Percentiles rank a stretch among this genome's conserved stretches.
Evolutionary conservation across 225 moss, liverwort and hornwort species (phyloP).

Genomic region (Thuidium tamariscinum): DNA sequence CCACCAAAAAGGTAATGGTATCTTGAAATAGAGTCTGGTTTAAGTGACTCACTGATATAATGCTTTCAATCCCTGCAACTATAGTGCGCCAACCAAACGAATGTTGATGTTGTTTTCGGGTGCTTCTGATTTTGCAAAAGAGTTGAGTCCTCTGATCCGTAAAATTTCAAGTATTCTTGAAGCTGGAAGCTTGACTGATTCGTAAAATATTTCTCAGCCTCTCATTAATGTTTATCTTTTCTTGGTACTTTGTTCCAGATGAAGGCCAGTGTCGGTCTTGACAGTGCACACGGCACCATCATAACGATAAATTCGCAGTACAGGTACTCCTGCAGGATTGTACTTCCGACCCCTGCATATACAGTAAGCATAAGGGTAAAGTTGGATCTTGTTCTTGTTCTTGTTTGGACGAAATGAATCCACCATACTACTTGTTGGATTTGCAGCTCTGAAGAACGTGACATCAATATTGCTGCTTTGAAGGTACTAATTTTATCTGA

Average conservation of each 20-base stretch:
- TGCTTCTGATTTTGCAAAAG: background rate
- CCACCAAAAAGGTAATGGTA: slow-evolving; percentile 65
- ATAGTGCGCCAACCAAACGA: background rate
- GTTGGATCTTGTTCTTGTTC: background rate
- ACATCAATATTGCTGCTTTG: slow-evolving; percentile 42
- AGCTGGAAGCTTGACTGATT: background rate
- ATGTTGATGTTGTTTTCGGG: background rate
- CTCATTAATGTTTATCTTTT: background rate
- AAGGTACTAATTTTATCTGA: slow-evolving; percentile 37
- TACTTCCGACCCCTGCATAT: background rate
- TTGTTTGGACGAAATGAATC: background rate
- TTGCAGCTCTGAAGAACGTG: slow-evolving; percentile 74
- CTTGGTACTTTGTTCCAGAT: slow-evolving; percentile 34
- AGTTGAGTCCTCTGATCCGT: background rate
- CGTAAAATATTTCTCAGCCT: background rate
- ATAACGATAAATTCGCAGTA: slow-evolving; percentile 45
- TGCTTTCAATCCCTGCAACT: background rate
- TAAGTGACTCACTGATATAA: background rate
- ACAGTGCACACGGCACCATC: slow-evolving; percentile 48
- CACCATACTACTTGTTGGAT: slow-evolving; percentile 7
- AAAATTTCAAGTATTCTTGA: background rate
- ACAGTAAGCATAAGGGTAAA: background rate
- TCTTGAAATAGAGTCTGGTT: background rate
- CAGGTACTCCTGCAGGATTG: slow-evolving; percentile 37
- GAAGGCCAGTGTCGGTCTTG: slow-evolving; percentile 37